Conservation (phyloP, 2,329 filamentous ascomycete genomes). For the Aureobasidium sp. region DNA sequence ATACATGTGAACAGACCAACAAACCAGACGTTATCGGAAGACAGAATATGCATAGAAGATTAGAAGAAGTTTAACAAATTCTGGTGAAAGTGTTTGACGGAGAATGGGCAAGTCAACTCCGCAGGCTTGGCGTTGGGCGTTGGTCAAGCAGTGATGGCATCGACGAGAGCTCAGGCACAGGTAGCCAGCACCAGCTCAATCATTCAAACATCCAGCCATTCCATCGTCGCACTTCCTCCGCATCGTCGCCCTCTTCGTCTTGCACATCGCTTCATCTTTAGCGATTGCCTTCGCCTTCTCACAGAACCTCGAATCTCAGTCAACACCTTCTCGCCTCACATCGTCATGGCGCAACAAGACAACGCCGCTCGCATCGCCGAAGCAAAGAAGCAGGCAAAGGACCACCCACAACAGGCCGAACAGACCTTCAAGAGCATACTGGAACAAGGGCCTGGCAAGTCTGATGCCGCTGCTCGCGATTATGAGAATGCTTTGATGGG, state of each 20-base stretch:
- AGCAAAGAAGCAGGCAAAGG: constrained; percentile 76
- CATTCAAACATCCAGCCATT: not conserved
- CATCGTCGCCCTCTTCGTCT: not conserved
- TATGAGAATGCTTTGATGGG: constrained; percentile 86
- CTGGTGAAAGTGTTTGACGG: not conserved
- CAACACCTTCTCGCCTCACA: not conserved
- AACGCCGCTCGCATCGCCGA: constrained; percentile 68
- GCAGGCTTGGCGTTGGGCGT: constrained; percentile 5
- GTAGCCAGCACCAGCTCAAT: not conserved
- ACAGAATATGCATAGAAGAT: not conserved
- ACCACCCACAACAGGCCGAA: constrained; percentile 77
- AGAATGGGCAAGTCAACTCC: not conserved
- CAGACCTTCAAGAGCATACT: constrained; percentile 84
- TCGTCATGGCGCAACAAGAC: constrained; percentile 44
- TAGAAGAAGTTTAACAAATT: not conserved
- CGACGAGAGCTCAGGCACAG: not conserved
- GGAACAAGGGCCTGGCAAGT: constrained; percentile 73
- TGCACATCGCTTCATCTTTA: not conserved
- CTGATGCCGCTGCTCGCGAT: constrained; percentile 79
- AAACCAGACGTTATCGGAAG: not conserved
- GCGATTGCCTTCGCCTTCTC: not conserved
- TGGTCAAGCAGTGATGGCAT: not conserved
- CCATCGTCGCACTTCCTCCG: not conserved
- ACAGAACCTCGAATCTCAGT: not conserved
- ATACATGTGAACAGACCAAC: not conserved